Evolutionary conservation across 768 basidiomycete genomes (phyloP).

Genomic region (Amanita rubescens): DNA sequence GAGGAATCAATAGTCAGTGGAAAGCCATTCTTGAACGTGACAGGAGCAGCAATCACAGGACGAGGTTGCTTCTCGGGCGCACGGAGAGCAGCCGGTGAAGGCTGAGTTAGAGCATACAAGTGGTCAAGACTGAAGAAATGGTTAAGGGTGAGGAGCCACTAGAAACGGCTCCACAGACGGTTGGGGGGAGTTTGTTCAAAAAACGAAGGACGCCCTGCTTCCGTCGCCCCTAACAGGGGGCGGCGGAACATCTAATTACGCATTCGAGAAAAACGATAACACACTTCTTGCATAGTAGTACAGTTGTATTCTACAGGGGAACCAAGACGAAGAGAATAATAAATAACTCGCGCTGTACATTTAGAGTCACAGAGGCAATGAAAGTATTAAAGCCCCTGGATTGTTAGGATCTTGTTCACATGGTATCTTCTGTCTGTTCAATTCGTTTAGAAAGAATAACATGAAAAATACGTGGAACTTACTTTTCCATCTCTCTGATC

Average conservation of each 20-base stretch:
- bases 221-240: conserved; percentile 18
- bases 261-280: not conserved
- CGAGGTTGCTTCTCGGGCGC: not conserved
- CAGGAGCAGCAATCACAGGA: conserved; percentile 5
- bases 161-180: conserved; percentile 1
- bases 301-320: not conserved
- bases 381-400: conserved; percentile 61
- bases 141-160: conserved; percentile 9
- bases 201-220: conserved; percentile 24
- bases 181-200: conserved; percentile 20
- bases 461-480: conserved; percentile 1
- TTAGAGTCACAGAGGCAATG: conserved; percentile 15
- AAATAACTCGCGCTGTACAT: not conserved
- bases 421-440: conserved; percentile 51
- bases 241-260: conserved; percentile 17
- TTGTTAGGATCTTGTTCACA: conserved; percentile 71
- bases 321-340: not conserved
- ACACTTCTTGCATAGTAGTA: not conserved
- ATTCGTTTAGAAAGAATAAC: not conserved
- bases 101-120: conserved; percentile 11
- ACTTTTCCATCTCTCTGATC: conserved; percentile 68
- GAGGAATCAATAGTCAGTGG: conserved; percentile 4
- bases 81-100: conserved; percentile 10
- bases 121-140: not conserved
- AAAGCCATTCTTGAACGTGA: too few species aligned